Percentiles rank a stretch among this genome's conserved stretches.
Conservation (phyloP, 108 stramenopile species). For the Skeletonema costatum region DNA sequence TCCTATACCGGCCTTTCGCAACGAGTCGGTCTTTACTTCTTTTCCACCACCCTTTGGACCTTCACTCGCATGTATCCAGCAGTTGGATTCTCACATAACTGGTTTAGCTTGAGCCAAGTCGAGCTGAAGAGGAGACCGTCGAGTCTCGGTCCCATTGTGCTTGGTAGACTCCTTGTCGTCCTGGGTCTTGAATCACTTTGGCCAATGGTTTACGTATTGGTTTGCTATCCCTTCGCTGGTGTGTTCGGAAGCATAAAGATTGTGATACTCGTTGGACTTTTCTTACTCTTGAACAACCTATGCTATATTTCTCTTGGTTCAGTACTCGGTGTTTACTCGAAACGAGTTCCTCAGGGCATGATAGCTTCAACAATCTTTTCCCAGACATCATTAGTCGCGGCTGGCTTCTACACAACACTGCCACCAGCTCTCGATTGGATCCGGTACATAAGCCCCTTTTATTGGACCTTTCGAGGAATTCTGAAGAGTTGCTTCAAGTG, state of each 20-base stretch:
- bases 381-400: conserved; percentile 7
- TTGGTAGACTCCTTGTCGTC: background rate
- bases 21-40: background rate
- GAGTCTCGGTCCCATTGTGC: no score
- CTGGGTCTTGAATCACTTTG: background rate
- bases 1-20: background rate
- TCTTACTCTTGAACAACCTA: conserved; percentile 3
- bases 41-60: conserved; percentile 9
- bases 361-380: conserved; percentile 5
- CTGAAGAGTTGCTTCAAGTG: conserved; percentile 10
- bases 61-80: conserved; percentile 13
- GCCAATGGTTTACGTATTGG: conserved; percentile 9
- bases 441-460: conserved; percentile 1
- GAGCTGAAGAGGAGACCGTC: background rate
- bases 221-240: conserved; percentile 8
- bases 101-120: background rate
- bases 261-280: background rate
- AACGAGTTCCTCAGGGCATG: conserved; percentile 5
- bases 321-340: background rate
- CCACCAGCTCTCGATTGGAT: conserved; percentile 9
- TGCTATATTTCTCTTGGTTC: conserved; percentile 6
- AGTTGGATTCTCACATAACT: background rate
- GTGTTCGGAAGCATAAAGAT: background rate
- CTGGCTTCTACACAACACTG: conserved; percentile 1
- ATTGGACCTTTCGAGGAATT: conserved; percentile 23